A percentile compares a stretch with the other conserved stretches of the same genome.
These are phyloP conservation scores for Dryas drummondii DNA, from an alignment of 306 rosid genomes.

Conservation along the genomic window DNA sequence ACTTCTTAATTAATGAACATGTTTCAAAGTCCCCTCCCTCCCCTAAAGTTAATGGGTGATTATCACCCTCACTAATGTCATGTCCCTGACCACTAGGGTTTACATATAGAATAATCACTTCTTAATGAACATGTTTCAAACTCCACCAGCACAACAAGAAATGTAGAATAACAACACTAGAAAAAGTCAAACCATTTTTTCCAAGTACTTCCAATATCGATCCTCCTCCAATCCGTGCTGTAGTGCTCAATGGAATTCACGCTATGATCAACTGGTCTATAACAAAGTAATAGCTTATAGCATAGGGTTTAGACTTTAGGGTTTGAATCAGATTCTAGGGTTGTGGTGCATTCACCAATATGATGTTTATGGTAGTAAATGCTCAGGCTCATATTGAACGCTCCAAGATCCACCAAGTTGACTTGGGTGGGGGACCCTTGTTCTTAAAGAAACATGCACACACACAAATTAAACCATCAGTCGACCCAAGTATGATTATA, in stretches of 20 bases:
- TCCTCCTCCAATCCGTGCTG: background rate
- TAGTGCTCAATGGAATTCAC: background rate
- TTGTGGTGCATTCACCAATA: conserved; percentile 21
- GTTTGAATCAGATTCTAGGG: conserved; percentile 24
- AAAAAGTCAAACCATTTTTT: background rate
- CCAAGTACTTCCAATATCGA: background rate
- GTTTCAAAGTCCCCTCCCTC: background rate
- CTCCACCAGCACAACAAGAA: background rate
- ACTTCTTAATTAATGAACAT: background rate
- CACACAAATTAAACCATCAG: background rate
- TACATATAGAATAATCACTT: background rate
- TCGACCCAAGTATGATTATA: conserved; percentile 33
- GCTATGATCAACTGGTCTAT: background rate
- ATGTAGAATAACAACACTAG: background rate
- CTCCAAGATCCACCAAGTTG: conserved; percentile 15
- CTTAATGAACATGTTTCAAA: background rate
- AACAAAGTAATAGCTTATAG: background rate
- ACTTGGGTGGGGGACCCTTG: conserved; percentile 13
- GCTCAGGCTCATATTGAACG: background rate
- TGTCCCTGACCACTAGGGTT: background rate
- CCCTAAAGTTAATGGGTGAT: no score
- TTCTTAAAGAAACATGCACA: background rate
- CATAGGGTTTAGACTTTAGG: background rate
- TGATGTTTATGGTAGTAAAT: conserved; percentile 27
- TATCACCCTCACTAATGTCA: no score